Conservation (phyloP, 257 asterid species). For the Eucommia ulmoides region DNA sequence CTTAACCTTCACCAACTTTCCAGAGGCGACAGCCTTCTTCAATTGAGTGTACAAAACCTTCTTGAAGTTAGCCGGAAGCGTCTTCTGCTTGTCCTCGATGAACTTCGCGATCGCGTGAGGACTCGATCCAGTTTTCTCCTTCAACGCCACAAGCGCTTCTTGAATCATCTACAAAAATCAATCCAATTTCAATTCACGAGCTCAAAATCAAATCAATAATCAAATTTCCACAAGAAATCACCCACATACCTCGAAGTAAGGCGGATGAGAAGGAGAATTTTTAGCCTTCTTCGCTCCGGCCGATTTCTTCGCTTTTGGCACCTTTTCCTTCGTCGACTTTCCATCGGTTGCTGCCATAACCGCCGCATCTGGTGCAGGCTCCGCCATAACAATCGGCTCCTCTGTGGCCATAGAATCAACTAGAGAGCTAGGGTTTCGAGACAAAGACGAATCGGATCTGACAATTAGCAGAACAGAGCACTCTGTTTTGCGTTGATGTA, state of each 20-base stretch:
- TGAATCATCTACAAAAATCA: conserved; percentile 46
- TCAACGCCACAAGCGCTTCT: conserved; percentile 57
- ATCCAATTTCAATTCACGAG: neutral
- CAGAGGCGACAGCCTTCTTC: conserved; percentile 56
- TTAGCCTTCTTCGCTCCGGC: conserved; percentile 47
- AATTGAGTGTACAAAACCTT: conserved; percentile 52
- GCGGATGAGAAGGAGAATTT: conserved; percentile 38
- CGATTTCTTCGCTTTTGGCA: conserved; percentile 36
- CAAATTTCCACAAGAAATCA: conserved; percentile 4
- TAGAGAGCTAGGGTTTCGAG: neutral
- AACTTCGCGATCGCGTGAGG: conserved; percentile 67
- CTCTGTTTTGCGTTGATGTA: conserved; percentile 7
- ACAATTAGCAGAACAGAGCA: neutral
- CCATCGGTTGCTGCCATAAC: conserved; percentile 17
- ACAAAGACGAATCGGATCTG: neutral
- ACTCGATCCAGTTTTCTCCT: conserved; percentile 78
- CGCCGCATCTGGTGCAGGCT: conserved; percentile 13
- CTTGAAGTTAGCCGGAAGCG: conserved; percentile 60
- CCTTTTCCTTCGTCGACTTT: conserved; percentile 25
- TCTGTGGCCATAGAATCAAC: conserved; percentile 29
- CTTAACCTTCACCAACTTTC: conserved; percentile 57
- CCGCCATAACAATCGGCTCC: conserved; percentile 31
- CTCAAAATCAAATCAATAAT: neutral
- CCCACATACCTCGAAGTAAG: conserved; percentile 57
- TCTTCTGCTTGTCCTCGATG: conserved; percentile 61